Evolutionary conservation across 352 stramenopile genomes (phyloP).

Genomic region (Phytophthora tentaculata): DNA sequence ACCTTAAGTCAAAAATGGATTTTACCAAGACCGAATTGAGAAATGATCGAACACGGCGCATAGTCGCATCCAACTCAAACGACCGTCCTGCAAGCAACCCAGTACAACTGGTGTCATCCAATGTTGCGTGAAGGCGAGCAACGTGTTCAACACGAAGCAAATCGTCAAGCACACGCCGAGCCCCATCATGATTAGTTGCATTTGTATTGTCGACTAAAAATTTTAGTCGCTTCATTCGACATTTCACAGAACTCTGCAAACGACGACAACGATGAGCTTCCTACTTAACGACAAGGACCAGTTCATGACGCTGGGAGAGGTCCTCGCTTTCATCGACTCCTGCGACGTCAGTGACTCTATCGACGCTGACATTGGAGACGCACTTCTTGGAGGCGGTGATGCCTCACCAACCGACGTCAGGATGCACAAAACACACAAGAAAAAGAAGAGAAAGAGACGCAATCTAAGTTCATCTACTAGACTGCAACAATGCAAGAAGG

Average conservation of each 20-base stretch:
- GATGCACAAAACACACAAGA: neutral
- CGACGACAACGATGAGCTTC: constrained; percentile 15
- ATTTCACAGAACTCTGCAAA: neutral
- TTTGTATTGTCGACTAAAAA: neutral
- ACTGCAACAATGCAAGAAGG: constrained; percentile 25
- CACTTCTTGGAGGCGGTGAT: neutral
- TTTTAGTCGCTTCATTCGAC: neutral
- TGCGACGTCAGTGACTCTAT: neutral
- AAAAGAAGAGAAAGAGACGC: constrained; percentile 19
- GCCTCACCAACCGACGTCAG: constrained; percentile 3
- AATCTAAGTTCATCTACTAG: constrained; percentile 29
- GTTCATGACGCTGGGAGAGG: constrained; percentile 9
- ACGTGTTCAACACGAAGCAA: neutral
- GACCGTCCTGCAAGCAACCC: no score
- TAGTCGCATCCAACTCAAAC: no score
- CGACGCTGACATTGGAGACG: neutral
- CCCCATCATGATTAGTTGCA: neutral
- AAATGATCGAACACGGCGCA: constrained; percentile 2
- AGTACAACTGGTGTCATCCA: neutral
- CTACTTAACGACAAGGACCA: constrained; percentile 15
- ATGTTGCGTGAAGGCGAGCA: neutral
- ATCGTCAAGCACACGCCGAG: neutral
- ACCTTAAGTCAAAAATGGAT: constrained; percentile 9
- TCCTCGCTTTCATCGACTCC: constrained; percentile 17
- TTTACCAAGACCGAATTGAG: neutral